Evolutionary conservation across 495 filamentous ascomycete genomes (phyloP), one percentile per base, ranked within the genome.

Genomic region (Aspergillus sclerotioniger): DNA sequence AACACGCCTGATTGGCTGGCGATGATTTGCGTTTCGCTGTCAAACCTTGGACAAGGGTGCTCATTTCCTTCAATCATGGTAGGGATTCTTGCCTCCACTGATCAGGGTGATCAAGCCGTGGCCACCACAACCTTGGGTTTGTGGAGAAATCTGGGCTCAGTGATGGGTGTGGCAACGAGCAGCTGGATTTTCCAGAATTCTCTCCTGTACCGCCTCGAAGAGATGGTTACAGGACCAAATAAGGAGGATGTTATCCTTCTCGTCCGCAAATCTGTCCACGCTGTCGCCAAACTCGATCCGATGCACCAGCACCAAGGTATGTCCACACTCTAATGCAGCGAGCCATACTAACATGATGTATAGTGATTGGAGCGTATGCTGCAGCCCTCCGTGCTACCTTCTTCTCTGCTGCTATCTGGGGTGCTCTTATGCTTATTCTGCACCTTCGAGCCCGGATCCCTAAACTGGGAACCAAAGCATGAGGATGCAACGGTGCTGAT

Each of bases 101-200:
- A 82, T 9, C 85, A 88, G 58, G 73, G 78, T n/a, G 85, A 91
- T 33, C 87, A 91, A 63, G 89, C 90, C 3, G 86, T 91, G 17
- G 87, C 87, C 10, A 90, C 87, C 0, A 85, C 80, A 29, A 91
- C 88, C 0, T 64, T 91, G 46, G 81, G 85, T 8, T 71, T 92
- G 15, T 89, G 83, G 80, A 73, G 88, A 16, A 84, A 82, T 47
- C 66, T 91, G 29, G 90, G 89, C 9, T 80, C 76, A 45, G 88
- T 92, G 2, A 77, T 92, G 63, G 90, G 89, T 8, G 82, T 92
- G 28, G 81, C 88, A 4, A 74, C 78, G 29, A 88, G 84, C 55
- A 90, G 87, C 65, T 79, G 90, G 62, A 82, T 92, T 21, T 76
- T 93, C 57, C 90, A 93, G 70, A 92, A 92, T 66, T 76, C 80